Percentiles rank a stretch among this genome's conserved stretches.
Evolutionary conservation across 345 rosid genomes (phyloP).

Genomic region (Moricandia arvensis): DNA sequence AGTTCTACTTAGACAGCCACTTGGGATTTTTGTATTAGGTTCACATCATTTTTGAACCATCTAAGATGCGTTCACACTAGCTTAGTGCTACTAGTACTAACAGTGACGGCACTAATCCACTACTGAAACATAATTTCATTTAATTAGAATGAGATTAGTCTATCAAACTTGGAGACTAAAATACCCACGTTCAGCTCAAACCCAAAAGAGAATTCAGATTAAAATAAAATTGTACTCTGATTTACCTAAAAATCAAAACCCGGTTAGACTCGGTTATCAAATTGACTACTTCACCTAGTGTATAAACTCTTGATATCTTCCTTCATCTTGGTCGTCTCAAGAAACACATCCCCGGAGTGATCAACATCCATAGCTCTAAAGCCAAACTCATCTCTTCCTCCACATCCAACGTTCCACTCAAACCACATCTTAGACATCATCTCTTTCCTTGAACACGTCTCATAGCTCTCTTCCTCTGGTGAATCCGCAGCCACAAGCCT

Average conservation of each 20-base stretch:
- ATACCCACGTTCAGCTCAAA: not conserved
- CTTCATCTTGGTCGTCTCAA: constrained; percentile 46
- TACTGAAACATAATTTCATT: too few relatives aligned
- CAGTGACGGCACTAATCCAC: too few relatives aligned
- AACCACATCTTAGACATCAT: constrained; percentile 88
- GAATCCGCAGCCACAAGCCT: constrained; percentile 74
- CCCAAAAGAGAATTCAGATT: not conserved
- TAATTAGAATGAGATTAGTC: too few relatives aligned
- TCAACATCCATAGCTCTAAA: constrained; percentile 49
- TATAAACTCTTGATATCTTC: constrained; percentile 53
- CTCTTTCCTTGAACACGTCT: constrained; percentile 69
- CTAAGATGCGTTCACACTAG: too few relatives aligned
- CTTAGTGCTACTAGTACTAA: too few relatives aligned
- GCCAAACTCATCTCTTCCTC: constrained; percentile 53
- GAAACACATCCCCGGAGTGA: constrained; percentile 55
- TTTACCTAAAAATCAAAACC: not conserved
- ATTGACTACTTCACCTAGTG: constrained; percentile 48
- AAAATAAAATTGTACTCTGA: not conserved
- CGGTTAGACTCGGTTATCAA: constrained; percentile 3
- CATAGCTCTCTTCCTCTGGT: constrained; percentile 71
- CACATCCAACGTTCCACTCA: constrained; percentile 76
- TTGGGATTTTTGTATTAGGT: too few relatives aligned
- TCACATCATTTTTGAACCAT: too few relatives aligned
- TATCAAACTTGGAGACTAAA: not conserved
- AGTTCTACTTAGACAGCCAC: too few relatives aligned